phyloP scores from a whole-genome alignment of 331 rosid species.

The Prunus yedoensis region DNA sequence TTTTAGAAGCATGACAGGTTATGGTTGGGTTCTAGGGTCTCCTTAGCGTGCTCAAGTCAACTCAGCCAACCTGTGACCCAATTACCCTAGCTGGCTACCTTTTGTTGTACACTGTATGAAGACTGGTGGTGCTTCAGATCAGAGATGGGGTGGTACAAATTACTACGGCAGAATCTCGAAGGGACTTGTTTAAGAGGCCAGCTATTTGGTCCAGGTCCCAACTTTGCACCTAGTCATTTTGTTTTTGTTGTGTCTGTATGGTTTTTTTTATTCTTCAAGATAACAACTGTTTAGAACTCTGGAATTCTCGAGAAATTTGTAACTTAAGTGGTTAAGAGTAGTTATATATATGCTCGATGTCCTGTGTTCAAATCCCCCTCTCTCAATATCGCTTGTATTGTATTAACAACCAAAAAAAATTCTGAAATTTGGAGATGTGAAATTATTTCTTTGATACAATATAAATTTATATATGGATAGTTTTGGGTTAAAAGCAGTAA shows the following conservation, averaged over 20 bases:
- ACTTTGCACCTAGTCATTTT: not conserved
- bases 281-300: too few relatives aligned
- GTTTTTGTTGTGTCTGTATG: too few relatives aligned
- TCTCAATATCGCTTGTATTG: too few relatives aligned
- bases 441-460: too few relatives aligned
- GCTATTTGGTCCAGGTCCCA: not conserved
- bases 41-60: not conserved
- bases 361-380: too few relatives aligned
- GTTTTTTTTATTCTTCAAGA: too few relatives aligned
- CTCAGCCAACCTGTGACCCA: not conserved
- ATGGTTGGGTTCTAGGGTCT: not conserved
- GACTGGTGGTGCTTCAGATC: not conserved
- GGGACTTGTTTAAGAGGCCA: not conserved
- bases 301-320: too few relatives aligned
- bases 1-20: slow-evolving; percentile 2
- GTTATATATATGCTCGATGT: too few relatives aligned
- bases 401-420: too few relatives aligned
- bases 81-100: not conserved
- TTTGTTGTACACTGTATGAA: not conserved
- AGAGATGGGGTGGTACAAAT: not conserved
- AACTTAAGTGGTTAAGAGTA: fast-evolving
- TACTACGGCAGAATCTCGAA: not conserved
- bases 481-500: too few relatives aligned
- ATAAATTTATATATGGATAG: too few relatives aligned
- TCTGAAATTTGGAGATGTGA: too few relatives aligned